A percentile compares a stretch with the other conserved stretches of the same genome.
phyloP scores from a whole-genome alignment of 2,329 filamentous ascomycete species.

The Pestalotiopsis sp. region DNA sequence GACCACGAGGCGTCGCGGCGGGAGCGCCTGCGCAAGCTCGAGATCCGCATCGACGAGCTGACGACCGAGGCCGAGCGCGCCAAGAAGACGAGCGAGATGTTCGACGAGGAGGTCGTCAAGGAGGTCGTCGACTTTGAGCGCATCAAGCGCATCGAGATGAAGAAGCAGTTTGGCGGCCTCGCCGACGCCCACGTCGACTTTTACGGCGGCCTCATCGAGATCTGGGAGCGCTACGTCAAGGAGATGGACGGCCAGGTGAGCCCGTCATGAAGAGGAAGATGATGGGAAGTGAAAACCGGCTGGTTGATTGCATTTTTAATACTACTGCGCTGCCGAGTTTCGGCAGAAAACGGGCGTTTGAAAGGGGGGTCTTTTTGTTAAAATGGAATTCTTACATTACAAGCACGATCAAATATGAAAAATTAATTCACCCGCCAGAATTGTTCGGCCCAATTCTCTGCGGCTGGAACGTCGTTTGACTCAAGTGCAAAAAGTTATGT shows the following conservation, averaged over 20 bases:
- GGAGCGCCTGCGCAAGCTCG: conserved; percentile 85
- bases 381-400: neutral
- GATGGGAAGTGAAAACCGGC: neutral
- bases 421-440: neutral
- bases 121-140: conserved; percentile 94
- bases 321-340: neutral
- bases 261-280: neutral
- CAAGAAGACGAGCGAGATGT: conserved; percentile 84
- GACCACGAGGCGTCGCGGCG: conserved; percentile 92
- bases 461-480: neutral
- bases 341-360: neutral
- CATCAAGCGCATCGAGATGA: conserved; percentile 94
- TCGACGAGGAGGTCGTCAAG: conserved; percentile 93
- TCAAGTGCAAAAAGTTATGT: conserved; percentile 6
- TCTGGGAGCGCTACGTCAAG: conserved; percentile 88
- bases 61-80: conserved; percentile 87
- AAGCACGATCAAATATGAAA: neutral
- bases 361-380: neutral
- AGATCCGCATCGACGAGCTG: conserved; percentile 89
- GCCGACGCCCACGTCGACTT: conserved; percentile 87
- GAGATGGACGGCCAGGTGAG: conserved; percentile 77
- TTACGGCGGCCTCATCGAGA: conserved; percentile 76
- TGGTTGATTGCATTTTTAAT: neutral
- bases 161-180: conserved; percentile 79
- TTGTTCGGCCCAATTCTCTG: neutral